Base-by-base conservation (phyloP, 2,329 filamentous ascomycete species). In the Zalaria obscura region DNA sequence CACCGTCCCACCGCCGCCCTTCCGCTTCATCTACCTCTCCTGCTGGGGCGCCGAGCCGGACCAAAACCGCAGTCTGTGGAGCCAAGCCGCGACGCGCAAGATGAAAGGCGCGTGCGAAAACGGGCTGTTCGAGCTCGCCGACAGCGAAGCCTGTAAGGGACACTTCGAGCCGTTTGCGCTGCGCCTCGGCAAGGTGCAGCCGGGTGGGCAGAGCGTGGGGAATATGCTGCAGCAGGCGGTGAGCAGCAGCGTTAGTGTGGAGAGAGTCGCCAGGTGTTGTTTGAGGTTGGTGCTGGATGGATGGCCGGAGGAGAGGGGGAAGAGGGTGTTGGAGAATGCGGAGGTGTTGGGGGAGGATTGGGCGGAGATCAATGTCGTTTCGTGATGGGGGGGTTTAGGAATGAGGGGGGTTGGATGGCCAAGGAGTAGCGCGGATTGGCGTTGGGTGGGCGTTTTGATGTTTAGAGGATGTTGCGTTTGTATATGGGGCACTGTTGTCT, bases 21-120 rank as follows among this genome's bases (percentile, higher is more conserved):
- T 70, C 44, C 54, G 64, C 1, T 69, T 69, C 45, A 48, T 69
- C 2, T 67, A 63, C 47, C 46, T 63, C 18, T 60, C 56, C 39
- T 59, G 56, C 9, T 57, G 49, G 38, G 53, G 58, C 25, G 58
- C 62, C 10, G 62, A 66, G 46, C 56, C 60, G 42, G 58, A 67
- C 45, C 55, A 60, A 47, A 55, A 54, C 25, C 56, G 56, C 39
- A 52, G 52, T 9, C 45, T 67, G 31, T 67, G 62, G 63, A 35
- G 53, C 18, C 52, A 47, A 44, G 52, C 45, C 25, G 54, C 60
- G 28, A 53, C 47, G 25, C 42, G 58, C 32, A 58, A 58, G 45
- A 56, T 55, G 40, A 61, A 61, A 43, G 58, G 58, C 2, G 57
- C 58, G 6, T 57, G 55, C 29, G 58, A 61, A 52, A 61, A 58